A percentile compares a stretch with the other conserved stretches of the same genome.
Conservation (phyloP, 306 rosid species). For the Quercus ilex region DNA sequence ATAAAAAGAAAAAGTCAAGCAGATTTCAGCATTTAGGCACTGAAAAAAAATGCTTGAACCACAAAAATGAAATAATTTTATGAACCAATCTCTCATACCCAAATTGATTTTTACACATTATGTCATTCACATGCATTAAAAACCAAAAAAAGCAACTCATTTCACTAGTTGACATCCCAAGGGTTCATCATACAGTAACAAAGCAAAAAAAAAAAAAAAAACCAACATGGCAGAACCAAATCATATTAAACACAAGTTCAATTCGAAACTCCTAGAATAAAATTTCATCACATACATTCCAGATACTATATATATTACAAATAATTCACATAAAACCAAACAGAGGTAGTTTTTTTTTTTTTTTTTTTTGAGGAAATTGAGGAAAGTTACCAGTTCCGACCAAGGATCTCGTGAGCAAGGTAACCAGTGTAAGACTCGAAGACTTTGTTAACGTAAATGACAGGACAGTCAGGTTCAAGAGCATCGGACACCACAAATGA, state of each 20-base stretch:
- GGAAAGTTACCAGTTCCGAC: constrained; percentile 72
- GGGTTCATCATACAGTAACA: no score
- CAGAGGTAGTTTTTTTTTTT: not conserved
- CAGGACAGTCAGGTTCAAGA: constrained; percentile 80
- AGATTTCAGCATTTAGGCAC: no score
- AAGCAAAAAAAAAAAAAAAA: no score
- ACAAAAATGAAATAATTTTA: no score
- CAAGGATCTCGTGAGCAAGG: constrained; percentile 89
- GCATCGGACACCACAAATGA: constrained; percentile 94
- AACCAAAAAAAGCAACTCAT: no score
- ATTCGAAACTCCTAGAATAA: not conserved
- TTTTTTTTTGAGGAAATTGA: not conserved
- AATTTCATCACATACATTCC: not conserved
- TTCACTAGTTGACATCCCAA: no score
- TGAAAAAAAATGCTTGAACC: no score
- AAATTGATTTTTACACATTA: no score
- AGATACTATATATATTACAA: not conserved
- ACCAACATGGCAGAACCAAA: not conserved
- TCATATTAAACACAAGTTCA: not conserved
- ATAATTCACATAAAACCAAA: constrained; percentile 6
- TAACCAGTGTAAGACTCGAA: constrained; percentile 88
- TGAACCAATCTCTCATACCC: no score
- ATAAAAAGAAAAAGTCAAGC: no score
- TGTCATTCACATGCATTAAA: no score
- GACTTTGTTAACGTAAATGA: constrained; percentile 89